Evolutionary conservation across 225 moss, liverwort and hornwort species (phyloP), one percentile per base, ranked within the genome.

Genomic region (Physcomitrellopsis africana): DNA sequence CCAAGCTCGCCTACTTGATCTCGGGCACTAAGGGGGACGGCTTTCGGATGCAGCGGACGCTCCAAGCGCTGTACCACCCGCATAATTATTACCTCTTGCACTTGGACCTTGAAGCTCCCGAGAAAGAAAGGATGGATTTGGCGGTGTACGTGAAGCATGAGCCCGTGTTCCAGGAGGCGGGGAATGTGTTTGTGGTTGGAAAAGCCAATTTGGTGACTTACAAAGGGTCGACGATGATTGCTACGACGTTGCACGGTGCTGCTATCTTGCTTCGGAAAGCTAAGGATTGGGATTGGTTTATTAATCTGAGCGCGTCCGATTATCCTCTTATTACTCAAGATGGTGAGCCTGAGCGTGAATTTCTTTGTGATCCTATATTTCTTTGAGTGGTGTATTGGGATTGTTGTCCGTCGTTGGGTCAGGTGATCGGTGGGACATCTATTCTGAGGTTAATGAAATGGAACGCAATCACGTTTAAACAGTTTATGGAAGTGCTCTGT

Each of bases 251-350:
- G 49, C 96, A 97, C 16, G 96, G 91, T 10, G 94, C 91, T 23
- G 96, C 94, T 17, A 91, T 97, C 47, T 81, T 97, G 78, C 80
- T 97, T 2, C 80, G 78, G 73, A 86, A 83, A 72, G 89, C 82
- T 19, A 68, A 84, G 63, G 91, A 97, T n/a, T 97, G 89, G 84
- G 94, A 97, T 24, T 97, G 96, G 96, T 94, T 97, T 64, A 97
- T 97, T 83, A 96, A 96, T 67, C 86, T 94, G 20, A 96, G 96
- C 75, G 82, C 96, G 14, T 88, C 96, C 11, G 96, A 97, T 73
- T 97, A 97, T 68, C 96, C 96, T 0, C 91, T 97, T 20, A 73
- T 97, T 1, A 91, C 91, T 11, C 96, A 94, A 81, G 96, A 97
- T 67, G 96, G 94, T 96, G 27, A 81, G 92, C 79, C 24, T 2